Base-by-base conservation (phyloP, 2,329 filamentous ascomycete genomes). In the Madurella mycetomatis region DNA sequence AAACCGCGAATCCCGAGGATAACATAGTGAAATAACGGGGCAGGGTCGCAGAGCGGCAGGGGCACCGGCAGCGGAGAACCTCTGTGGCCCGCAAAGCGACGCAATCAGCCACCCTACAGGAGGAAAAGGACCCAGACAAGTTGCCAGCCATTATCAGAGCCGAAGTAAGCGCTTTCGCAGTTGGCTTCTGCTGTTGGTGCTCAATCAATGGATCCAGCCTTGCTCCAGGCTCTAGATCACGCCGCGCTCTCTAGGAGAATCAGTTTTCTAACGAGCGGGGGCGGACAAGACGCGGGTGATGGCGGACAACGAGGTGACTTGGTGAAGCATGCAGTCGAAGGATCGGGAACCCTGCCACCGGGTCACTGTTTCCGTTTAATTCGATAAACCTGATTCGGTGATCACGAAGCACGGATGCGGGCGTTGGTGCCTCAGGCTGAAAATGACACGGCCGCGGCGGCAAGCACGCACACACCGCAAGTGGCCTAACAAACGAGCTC, bases 341-440 rank as follows among this genome's bases (percentile, higher is more conserved):
- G 61, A 63, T 62, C 37, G 39, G 15, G 11, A 62, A 37, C 61
- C 61, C 58, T 60, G 61, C 56, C 51, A 8, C 11, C 39, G 45
- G 44, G 46, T 41, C 40, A 19, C n/a, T 43, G 55, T 59, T 53
- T 50, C 46, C 54, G 60, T 58, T 59, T 53, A 60, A 59, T 49
- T 57, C 46, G 53, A 60, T 60, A 53, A 25, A n/a, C 46, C 19
- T 42, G 25, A 50, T 46, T 18, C 32, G 18, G 25, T 37, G 25
- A 7, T 25, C 25, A 7, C 25, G 25, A 25, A 25, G 25, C 25
- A 25, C 25, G 7, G 25, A 25, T 25, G 18, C 30, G 41, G 30
- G 25, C 39, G 34, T 30, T 30, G 13, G 13, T 44, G 39, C 40
- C 46, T 42, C 40, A 45, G 46, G 25, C 31, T 30, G 34, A 34